These are phyloP conservation scores for Alternaria postmessia DNA, from an alignment of 2,329 filamentous ascomycete species.

Conservation along the genomic window DNA sequence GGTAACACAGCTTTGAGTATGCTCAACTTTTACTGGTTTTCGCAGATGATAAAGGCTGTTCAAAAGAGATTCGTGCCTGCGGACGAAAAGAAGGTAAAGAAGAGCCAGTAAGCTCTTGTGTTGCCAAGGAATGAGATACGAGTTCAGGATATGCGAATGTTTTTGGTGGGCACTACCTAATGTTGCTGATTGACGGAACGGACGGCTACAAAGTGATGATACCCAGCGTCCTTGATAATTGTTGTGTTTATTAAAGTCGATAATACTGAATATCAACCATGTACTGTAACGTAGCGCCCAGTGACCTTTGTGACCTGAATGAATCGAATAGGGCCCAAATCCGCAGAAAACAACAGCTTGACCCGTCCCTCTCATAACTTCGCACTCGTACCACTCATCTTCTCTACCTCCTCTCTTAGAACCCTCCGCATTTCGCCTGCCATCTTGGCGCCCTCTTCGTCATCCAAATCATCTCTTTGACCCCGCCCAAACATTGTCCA, in stretches of 20 bases:
- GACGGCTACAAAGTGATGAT: slow-evolving; percentile 2
- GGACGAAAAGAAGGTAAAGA: slow-evolving; percentile 27
- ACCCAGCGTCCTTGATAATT: slow-evolving; percentile 4
- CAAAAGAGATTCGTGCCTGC: slow-evolving; percentile 72
- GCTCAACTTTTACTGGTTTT: slow-evolving; percentile 84
- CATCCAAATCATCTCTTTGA: slow-evolving; percentile 75
- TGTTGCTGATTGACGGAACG: neutral
- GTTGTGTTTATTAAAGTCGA: neutral
- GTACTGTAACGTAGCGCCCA: neutral
- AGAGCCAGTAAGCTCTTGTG: slow-evolving; percentile 20
- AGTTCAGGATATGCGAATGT: neutral
- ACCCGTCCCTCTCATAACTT: slow-evolving; percentile 9
- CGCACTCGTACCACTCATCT: slow-evolving; percentile 18
- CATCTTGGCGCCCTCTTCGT: slow-evolving; percentile 72
- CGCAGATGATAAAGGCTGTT: slow-evolving; percentile 84
- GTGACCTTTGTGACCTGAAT: neutral
- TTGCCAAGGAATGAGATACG: neutral
- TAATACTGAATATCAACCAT: neutral
- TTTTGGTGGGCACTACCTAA: neutral
- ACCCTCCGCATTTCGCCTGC: slow-evolving; percentile 60
- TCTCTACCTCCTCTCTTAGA: slow-evolving; percentile 50
- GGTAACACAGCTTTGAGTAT: slow-evolving; percentile 76
- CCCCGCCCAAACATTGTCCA: slow-evolving; percentile 87
- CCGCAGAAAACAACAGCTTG: neutral
- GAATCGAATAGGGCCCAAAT: neutral